Base-by-base conservation (phyloP, 108 stramenopile genomes). In the Parmales sp. region DNA sequence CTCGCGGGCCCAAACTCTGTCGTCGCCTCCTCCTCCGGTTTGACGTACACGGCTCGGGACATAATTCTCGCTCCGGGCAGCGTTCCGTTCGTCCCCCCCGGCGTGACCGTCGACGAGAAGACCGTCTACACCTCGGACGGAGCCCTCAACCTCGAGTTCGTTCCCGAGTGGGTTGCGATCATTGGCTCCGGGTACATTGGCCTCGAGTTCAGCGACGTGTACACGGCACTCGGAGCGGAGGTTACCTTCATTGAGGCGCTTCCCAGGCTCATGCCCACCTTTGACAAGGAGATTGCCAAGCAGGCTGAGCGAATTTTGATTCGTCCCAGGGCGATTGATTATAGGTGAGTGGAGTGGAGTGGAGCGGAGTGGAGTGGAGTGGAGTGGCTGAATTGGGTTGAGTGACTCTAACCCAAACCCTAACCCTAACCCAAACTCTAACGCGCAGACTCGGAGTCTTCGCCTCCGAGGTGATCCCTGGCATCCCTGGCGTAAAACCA, bases 111-210 rank as follows among this genome's bases (percentile, higher is more conserved):
- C 45, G 97, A 98, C 71, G 95, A 95, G 66, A 90, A 95, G 80
- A 96, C 97, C 6, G 95, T 98, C 50, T 95, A 92, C 76, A 96
- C 97, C 19, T 95, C 93, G 45, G 95, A 98, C 73, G 95, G 94
- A 37, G 94, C 91, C 28, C 82, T 98, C 37, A 80, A 92, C 66
- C 81, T 96, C 29, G 82, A 80, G 43, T 86, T 76, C 51, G 93
- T 96, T 20, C 95, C 95, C 16, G 92, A 96, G 73, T 98, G 92
- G 86, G 94, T 95, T 19, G 97, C 95, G 60, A 96, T 98, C 74
- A 86, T 98, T 63, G 97, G 97, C 18, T 95, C 92, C 38, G 97
- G 97, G 37, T 95, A 95, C 90, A 98, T 98, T 76, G 97, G 97
- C 8, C 84, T 98, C 43, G 97, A 98, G 79, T 98, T 98, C 76